Percentiles rank a stretch among this genome's conserved stretches.
These are phyloP conservation scores for Aspergillus steynii DNA, from an alignment of 495 filamentous ascomycete species.

Conservation along the genomic window DNA sequence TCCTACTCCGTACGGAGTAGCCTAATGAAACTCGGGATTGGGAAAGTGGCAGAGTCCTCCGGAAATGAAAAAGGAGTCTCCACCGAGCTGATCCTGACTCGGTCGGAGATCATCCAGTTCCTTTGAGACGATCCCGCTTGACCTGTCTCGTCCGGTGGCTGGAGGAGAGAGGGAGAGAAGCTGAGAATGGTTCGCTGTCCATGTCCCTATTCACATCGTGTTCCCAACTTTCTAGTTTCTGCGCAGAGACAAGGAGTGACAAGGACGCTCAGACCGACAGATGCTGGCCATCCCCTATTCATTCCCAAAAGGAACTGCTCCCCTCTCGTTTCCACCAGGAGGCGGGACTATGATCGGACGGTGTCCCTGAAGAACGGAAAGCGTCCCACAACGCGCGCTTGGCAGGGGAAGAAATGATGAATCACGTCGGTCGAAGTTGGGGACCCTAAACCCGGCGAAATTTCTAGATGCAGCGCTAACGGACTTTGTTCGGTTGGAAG, in stretches of 20 bases:
- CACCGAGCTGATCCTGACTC: not conserved
- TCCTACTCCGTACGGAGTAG: too few relatives aligned
- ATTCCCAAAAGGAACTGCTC: not conserved
- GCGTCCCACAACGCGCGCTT: constrained; percentile 27
- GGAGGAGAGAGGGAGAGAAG: too few relatives aligned
- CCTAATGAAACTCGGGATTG: too few relatives aligned
- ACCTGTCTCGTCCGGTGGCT: not conserved
- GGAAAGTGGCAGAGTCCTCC: not conserved
- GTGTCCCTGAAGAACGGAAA: constrained; percentile 19
- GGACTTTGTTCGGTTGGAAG: constrained; percentile 18
- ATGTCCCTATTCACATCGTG: too few relatives aligned
- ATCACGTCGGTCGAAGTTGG: constrained; percentile 6
- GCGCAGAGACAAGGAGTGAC: too few relatives aligned
- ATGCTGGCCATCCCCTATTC: too few relatives aligned
- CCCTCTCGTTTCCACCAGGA: constrained; percentile 16
- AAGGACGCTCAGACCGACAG: too few relatives aligned
- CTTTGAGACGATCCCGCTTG: not conserved
- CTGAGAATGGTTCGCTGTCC: too few relatives aligned
- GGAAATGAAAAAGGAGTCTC: not conserved
- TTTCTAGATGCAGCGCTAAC: constrained; percentile 28
- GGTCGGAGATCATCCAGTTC: not conserved
- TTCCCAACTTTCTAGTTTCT: too few relatives aligned
- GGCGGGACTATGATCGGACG: constrained; percentile 17
- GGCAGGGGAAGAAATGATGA: constrained; percentile 22
- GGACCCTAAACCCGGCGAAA: constrained; percentile 17